A percentile compares a stretch with the other conserved stretches of the same genome.
Conservation (phyloP, 2,329 filamentous ascomycete genomes). For the Hypoxylon sp. region DNA sequence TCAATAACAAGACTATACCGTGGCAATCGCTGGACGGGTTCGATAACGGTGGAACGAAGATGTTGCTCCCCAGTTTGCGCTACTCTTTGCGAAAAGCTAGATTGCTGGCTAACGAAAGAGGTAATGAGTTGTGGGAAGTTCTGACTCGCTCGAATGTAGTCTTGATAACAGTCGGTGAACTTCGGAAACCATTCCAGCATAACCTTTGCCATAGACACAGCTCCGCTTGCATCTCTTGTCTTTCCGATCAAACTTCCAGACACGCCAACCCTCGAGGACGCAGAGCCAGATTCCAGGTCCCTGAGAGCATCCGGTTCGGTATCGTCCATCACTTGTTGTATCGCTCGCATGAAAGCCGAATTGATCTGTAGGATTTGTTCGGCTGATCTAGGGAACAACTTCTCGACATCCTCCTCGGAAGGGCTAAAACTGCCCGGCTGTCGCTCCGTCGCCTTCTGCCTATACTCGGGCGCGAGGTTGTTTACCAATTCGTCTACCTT, state of each 20-base stretch:
- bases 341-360: slow-evolving; percentile 77
- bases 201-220: slow-evolving; percentile 78
- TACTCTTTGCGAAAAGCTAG: slow-evolving; percentile 82
- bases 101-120: slow-evolving; percentile 79
- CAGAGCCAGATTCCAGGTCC: slow-evolving; percentile 72
- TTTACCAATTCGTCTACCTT: slow-evolving; percentile 87
- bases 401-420: slow-evolving; percentile 74
- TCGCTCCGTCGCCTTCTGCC: slow-evolving; percentile 70
- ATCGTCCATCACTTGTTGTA: slow-evolving; percentile 80
- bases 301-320: slow-evolving; percentile 81
- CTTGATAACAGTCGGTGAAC: slow-evolving; percentile 89
- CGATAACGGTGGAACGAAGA: slow-evolving; percentile 90
- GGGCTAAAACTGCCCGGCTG: slow-evolving; percentile 72
- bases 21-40: slow-evolving; percentile 92
- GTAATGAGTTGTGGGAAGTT: slow-evolving; percentile 85
- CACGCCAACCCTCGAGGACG: slow-evolving; percentile 54
- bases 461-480: slow-evolving; percentile 81
- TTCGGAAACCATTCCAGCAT: slow-evolving; percentile 92
- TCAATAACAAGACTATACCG: slow-evolving; percentile 97
- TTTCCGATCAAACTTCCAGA: slow-evolving; percentile 56
- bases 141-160: slow-evolving; percentile 91
- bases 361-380: slow-evolving; percentile 85
- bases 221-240: slow-evolving; percentile 77
- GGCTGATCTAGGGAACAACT: slow-evolving; percentile 82
- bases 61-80: slow-evolving; percentile 88